Evolutionary conservation across 2,329 filamentous ascomycete species (phyloP).

Genomic region (Microascus cirrosus): DNA sequence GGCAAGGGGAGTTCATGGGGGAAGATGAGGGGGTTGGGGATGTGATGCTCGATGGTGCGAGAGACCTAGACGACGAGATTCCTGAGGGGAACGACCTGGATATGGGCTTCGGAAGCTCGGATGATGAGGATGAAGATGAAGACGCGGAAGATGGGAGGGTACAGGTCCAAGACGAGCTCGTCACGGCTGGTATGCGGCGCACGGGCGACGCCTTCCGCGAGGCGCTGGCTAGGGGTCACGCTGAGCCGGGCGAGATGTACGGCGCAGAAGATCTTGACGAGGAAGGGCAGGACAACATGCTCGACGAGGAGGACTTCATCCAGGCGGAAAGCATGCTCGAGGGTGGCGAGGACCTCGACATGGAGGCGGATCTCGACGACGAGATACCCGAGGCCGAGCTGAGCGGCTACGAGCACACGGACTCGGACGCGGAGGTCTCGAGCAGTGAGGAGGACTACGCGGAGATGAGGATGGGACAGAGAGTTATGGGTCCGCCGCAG

Average conservation of each 20-base stretch:
- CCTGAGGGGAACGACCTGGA: slow-evolving; percentile 52
- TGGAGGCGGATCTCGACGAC: slow-evolving; percentile 61
- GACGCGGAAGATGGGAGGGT: slow-evolving; percentile 26
- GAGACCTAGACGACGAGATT: slow-evolving; percentile 63
- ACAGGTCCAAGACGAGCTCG: slow-evolving; percentile 29
- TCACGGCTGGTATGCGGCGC: slow-evolving; percentile 39
- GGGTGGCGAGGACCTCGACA: slow-evolving; percentile 32
- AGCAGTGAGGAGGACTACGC: slow-evolving; percentile 52
- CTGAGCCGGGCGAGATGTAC: slow-evolving; percentile 35
- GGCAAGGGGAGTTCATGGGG: slow-evolving; percentile 29
- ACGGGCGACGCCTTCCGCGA: slow-evolving; percentile 52
- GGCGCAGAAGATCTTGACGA: slow-evolving; percentile 43
- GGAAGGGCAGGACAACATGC: slow-evolving; percentile 44
- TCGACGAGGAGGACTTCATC: slow-evolving; percentile 52
- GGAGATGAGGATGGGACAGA: slow-evolving; percentile 54
- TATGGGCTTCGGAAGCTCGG: slow-evolving; percentile 13
- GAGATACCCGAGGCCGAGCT: slow-evolving; percentile 56
- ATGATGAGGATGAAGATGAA: slow-evolving; percentile 29
- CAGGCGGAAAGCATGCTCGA: slow-evolving; percentile 12
- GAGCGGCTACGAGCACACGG: slow-evolving; percentile 65
- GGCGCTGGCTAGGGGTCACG: slow-evolving; percentile 39
- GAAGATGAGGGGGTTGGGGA: slow-evolving; percentile 37
- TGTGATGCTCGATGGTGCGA: slow-evolving; percentile 41
- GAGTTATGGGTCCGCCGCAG: slow-evolving; percentile 17
- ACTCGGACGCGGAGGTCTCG: slow-evolving; percentile 55